These are phyloP conservation scores for Phytophthora litchii DNA, from an alignment of 352 stramenopile species.

Conservation along the genomic window DNA sequence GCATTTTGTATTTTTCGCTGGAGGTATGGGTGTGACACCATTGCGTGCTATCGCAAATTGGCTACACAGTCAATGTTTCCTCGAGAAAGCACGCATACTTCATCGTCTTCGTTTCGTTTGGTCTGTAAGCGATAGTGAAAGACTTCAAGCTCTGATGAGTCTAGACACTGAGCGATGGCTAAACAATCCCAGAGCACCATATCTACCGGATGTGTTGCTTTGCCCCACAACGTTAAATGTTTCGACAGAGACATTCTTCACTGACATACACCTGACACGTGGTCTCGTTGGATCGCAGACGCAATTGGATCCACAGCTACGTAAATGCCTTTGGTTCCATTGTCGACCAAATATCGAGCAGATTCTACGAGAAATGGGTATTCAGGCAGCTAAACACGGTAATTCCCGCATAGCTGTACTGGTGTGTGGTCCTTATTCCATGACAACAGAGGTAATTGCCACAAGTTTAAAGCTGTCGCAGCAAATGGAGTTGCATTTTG, in stretches of 20 bases:
- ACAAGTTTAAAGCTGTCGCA: constrained; percentile 20
- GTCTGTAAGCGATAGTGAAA: constrained; percentile 45
- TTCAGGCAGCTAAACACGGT: constrained; percentile 10
- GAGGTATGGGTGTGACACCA: constrained; percentile 45
- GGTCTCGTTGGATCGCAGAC: constrained; percentile 23
- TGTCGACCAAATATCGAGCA: constrained; percentile 28
- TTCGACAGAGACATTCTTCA: constrained; percentile 36
- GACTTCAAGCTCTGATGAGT: constrained; percentile 31
- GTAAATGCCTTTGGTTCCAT: constrained; percentile 28
- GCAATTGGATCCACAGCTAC: constrained; percentile 27
- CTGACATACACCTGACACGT: constrained; percentile 44
- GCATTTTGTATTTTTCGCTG: constrained; percentile 49
- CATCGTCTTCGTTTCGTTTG: constrained; percentile 48
- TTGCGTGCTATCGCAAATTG: constrained; percentile 46
- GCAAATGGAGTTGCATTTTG: constrained; percentile 41
- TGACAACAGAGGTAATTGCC: constrained; percentile 32
- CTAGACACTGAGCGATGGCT: constrained; percentile 5
- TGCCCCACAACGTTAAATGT: constrained; percentile 13
- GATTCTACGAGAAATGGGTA: constrained; percentile 32
- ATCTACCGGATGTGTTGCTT: constrained; percentile 26
- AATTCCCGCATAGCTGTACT: constrained; percentile 40
- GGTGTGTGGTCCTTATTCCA: constrained; percentile 36
- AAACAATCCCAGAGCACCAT: constrained; percentile 11
- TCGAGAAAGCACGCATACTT: constrained; percentile 19
- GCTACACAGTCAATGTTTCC: constrained; percentile 27